phyloP scores from a whole-genome alignment of 2,329 filamentous ascomycete species.

The Calonectria leucothoes region DNA sequence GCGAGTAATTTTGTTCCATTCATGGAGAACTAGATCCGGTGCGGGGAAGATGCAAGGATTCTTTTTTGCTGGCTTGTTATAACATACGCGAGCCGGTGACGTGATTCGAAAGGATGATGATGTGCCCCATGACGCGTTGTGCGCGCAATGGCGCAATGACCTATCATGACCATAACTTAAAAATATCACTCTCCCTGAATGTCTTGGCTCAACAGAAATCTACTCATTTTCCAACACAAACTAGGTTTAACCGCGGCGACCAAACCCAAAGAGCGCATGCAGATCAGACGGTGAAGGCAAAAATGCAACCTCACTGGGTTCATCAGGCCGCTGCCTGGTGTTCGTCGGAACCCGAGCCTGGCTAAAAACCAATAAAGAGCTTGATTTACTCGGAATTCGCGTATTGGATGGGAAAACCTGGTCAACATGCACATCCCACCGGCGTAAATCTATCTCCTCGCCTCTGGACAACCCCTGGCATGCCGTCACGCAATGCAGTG shows the following conservation, averaged over 20 bases:
- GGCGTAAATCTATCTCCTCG: background rate
- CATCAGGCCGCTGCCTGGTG: background rate
- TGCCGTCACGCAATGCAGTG: slow-evolving; percentile 14
- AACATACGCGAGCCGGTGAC: slow-evolving; percentile 1
- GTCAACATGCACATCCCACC: slow-evolving; percentile 13
- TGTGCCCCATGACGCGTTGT: slow-evolving; percentile 2
- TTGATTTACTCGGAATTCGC: background rate
- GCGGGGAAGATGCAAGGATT: background rate
- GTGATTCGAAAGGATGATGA: slow-evolving; percentile 19
- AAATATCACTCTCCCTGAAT: background rate
- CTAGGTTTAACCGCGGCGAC: background rate
- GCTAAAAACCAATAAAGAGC: background rate
- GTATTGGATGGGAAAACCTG: background rate
- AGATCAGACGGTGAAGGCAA: slow-evolving; percentile 1
- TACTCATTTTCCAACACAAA: background rate
- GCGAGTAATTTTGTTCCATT: background rate
- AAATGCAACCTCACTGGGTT: background rate
- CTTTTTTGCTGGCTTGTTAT: background rate
- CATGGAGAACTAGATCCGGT: background rate
- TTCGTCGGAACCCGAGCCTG: background rate
- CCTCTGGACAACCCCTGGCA: background rate
- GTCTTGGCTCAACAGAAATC: slow-evolving; percentile 2
- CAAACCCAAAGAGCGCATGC: background rate
- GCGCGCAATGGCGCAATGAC: slow-evolving; percentile 12
- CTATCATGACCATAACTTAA: slow-evolving; percentile 1